These are phyloP conservation scores for Lachnellula arida DNA, from an alignment of 2,329 filamentous ascomycete species.

Conservation along the genomic window DNA sequence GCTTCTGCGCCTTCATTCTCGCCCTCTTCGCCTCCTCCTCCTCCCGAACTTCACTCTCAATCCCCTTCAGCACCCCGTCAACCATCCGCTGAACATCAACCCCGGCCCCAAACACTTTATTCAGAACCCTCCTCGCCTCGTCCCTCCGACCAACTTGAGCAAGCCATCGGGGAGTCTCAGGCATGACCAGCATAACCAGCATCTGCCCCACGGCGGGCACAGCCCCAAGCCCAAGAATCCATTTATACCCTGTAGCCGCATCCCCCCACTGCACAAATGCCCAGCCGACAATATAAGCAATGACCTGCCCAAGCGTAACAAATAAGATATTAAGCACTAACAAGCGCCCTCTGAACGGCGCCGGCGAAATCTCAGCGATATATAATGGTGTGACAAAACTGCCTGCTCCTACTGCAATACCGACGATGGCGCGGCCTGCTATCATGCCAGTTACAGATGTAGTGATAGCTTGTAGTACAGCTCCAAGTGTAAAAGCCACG, in stretches of 20 bases:
- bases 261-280: conserved; percentile 54
- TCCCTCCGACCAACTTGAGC: conserved; percentile 60
- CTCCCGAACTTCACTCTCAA: conserved; percentile 70
- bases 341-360: conserved; percentile 68
- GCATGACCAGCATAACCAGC: conserved; percentile 64
- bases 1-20: conserved; percentile 20
- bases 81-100: conserved; percentile 44
- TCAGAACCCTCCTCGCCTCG: conserved; percentile 62
- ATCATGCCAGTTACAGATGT: conserved; percentile 60
- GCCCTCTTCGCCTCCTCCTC: conserved; percentile 50
- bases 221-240: conserved; percentile 85
- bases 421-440: conserved; percentile 62
- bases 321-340: conserved; percentile 80
- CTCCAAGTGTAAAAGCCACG: conserved; percentile 63
- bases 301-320: conserved; percentile 81
- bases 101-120: conserved; percentile 54
- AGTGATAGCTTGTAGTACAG: conserved; percentile 58
- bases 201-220: conserved; percentile 70
- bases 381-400: conserved; percentile 84
- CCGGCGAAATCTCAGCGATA: conserved; percentile 80
- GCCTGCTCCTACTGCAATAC: conserved; percentile 67
- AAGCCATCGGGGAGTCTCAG: conserved; percentile 86
- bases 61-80: conserved; percentile 58
- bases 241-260: conserved; percentile 66
- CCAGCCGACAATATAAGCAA: conserved; percentile 85